These are phyloP conservation scores for Neurospora sp. DNA, from an alignment of 2,329 filamentous ascomycete species.

Conservation along the genomic window DNA sequence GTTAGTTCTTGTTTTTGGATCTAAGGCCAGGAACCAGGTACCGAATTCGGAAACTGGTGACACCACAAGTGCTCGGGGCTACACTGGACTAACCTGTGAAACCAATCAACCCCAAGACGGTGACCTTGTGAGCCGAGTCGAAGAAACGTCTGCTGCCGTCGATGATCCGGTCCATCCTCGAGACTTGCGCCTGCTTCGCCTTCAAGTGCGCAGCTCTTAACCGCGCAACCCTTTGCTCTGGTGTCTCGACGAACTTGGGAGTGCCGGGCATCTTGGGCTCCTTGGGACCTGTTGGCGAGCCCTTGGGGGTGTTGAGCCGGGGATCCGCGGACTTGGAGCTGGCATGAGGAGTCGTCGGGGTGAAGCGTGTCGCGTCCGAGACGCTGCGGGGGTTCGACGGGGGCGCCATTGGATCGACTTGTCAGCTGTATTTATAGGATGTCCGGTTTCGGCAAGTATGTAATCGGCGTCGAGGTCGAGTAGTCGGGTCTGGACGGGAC, in stretches of 20 bases:
- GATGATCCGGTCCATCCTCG: conserved; percentile 41
- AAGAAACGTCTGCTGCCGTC: conserved; percentile 39
- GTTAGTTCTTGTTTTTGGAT: neutral
- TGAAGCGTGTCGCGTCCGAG: conserved; percentile 73
- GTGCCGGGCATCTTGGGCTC: conserved; percentile 3
- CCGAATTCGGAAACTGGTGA: neutral
- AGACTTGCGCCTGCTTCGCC: conserved; percentile 50
- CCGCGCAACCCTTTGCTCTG: conserved; percentile 59
- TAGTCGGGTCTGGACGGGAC: neutral
- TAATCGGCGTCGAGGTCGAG: neutral
- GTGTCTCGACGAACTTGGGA: conserved; percentile 41
- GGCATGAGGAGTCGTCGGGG: conserved; percentile 60
- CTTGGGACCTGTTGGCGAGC: neutral
- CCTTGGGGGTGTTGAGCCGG: conserved; percentile 13
- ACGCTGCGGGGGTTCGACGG: conserved; percentile 49
- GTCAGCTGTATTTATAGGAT: conserved; percentile 6
- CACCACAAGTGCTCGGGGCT: neutral
- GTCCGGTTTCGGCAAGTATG: neutral
- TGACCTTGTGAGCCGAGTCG: conserved; percentile 46
- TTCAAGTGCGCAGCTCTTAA: conserved; percentile 58
- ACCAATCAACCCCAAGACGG: conserved; percentile 43
- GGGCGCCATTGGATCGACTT: conserved; percentile 3
- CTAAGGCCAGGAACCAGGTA: neutral
- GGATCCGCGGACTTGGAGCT: conserved; percentile 43
- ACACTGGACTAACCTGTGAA: conserved; percentile 40